A percentile compares a stretch with the other conserved stretches of the same genome.
Evolutionary conservation across 345 rosid species (phyloP).

Genomic region (Erodium maritimum): DNA sequence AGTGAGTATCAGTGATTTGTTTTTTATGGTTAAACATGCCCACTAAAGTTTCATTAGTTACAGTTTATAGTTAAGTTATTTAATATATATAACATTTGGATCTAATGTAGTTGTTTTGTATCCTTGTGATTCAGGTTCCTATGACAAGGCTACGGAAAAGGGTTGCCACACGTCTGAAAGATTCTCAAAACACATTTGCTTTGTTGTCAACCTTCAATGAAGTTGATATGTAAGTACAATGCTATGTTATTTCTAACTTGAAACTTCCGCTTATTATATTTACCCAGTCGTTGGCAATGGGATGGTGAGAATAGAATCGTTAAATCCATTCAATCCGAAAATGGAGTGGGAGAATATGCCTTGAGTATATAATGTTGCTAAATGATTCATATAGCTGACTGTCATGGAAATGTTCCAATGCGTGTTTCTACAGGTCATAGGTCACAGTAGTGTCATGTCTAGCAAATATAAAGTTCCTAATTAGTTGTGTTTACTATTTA

Average conservation of each 20-base stretch:
- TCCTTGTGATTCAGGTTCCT: conserved; percentile 52
- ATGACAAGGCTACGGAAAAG: conserved; percentile 98
- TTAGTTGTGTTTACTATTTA: no score
- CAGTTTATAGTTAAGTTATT: not conserved
- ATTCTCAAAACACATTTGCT: conserved; percentile 94
- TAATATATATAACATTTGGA: not conserved
- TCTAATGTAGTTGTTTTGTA: not conserved
- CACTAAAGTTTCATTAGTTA: not conserved
- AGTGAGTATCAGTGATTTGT: conserved; percentile 28
- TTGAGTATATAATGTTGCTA: not conserved
- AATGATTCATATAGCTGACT: no score
- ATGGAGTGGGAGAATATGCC: not conserved
- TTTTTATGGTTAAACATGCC: not conserved
- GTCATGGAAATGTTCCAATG: no score
- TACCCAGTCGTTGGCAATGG: not conserved
- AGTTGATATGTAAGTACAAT: conserved; percentile 71
- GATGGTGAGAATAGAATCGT: not conserved
- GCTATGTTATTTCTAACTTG: not conserved
- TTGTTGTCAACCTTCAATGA: conserved; percentile 95
- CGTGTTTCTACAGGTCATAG: no score
- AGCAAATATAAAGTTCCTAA: no score
- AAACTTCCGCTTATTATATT: not conserved
- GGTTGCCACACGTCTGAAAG: conserved; percentile 90
- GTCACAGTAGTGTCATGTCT: no score
- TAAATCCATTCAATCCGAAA: not conserved